Conservation (phyloP, 1,284 basidiomycete species). For the Ceraceosorus guamensis region DNA sequence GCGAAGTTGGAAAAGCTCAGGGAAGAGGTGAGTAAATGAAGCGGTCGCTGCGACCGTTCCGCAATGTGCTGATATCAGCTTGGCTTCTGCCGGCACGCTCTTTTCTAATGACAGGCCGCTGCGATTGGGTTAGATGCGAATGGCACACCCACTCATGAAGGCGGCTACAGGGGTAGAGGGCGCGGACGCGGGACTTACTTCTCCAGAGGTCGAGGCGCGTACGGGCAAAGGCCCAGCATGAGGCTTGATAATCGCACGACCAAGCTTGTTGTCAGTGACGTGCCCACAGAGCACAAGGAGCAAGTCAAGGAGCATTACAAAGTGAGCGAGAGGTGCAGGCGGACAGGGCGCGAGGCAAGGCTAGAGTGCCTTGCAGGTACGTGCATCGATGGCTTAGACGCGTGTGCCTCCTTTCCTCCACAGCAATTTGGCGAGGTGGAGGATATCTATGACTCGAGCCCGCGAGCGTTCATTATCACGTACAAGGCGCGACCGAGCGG, state of each 20-base stretch:
- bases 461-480: constrained; percentile 13
- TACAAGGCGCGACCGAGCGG: constrained; percentile 33
- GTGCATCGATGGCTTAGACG: background rate
- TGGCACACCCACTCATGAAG: constrained; percentile 41
- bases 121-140: constrained; percentile 64
- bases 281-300: constrained; percentile 52
- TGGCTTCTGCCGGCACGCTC: too few species aligned
- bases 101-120: constrained; percentile 56
- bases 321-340: constrained; percentile 14
- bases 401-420: background rate
- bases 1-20: constrained; percentile 73
- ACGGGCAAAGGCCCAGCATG: constrained; percentile 60
- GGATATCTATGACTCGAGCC: constrained; percentile 17
- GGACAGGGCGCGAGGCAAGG: too few species aligned
- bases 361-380: background rate
- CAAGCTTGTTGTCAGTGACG: constrained; percentile 67
- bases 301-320: constrained; percentile 74
- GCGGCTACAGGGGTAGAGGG: constrained; percentile 50
- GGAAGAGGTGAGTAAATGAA: constrained; percentile 60
- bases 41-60: background rate
- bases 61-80: constrained; percentile 1
- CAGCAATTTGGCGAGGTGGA: constrained; percentile 34
- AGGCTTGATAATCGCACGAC: constrained; percentile 84
- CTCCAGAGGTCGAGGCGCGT: constrained; percentile 27
- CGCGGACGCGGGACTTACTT: constrained; percentile 58